A percentile compares a stretch with the other conserved stretches of the same genome.
phyloP scores from a whole-genome alignment of 2,329 filamentous ascomycete genomes.

The Cordyceps cicadae region DNA sequence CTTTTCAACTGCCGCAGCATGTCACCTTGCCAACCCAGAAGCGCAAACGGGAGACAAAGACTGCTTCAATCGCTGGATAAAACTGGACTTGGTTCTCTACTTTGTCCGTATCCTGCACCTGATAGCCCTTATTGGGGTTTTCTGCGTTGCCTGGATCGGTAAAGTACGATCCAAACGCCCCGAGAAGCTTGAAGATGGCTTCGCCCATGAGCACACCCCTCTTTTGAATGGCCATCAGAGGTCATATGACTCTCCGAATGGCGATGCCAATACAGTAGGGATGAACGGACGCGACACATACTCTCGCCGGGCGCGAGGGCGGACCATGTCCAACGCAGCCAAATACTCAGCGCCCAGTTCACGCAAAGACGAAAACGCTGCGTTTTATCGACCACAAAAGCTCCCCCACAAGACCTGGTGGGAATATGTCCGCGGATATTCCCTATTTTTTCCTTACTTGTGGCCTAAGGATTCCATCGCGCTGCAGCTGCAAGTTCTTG shows the following conservation, averaged over 20 bases:
- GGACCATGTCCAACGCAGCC: slow-evolving; percentile 32
- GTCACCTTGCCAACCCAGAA: slow-evolving; percentile 48
- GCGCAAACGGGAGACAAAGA: slow-evolving; percentile 17
- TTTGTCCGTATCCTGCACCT: slow-evolving; percentile 61
- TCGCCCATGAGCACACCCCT: slow-evolving; percentile 51
- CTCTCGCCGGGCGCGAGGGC: slow-evolving; percentile 25
- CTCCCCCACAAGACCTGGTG: slow-evolving; percentile 87
- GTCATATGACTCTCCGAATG: slow-evolving; percentile 28
- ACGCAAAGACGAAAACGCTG: slow-evolving; percentile 56
- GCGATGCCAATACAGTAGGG: slow-evolving; percentile 16
- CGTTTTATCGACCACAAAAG: slow-evolving; percentile 83
- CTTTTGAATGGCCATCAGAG: slow-evolving; percentile 42
- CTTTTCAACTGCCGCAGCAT: slow-evolving; percentile 57
- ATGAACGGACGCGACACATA: slow-evolving; percentile 6
- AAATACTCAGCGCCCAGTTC: slow-evolving; percentile 21
- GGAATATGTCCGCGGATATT: slow-evolving; percentile 90
- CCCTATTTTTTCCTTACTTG: slow-evolving; percentile 89
- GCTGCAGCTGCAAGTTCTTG: slow-evolving; percentile 68
- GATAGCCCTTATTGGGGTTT: slow-evolving; percentile 46
- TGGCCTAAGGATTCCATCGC: slow-evolving; percentile 76
- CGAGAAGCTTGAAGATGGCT: slow-evolving; percentile 31
- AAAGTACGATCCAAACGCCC: slow-evolving; percentile 32
- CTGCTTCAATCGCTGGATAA: slow-evolving; percentile 32
- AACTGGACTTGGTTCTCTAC: slow-evolving; percentile 57
- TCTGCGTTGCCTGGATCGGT: slow-evolving; percentile 33